Base-by-base conservation (phyloP, 345 rosid species). In the Litchi chinensis region DNA sequence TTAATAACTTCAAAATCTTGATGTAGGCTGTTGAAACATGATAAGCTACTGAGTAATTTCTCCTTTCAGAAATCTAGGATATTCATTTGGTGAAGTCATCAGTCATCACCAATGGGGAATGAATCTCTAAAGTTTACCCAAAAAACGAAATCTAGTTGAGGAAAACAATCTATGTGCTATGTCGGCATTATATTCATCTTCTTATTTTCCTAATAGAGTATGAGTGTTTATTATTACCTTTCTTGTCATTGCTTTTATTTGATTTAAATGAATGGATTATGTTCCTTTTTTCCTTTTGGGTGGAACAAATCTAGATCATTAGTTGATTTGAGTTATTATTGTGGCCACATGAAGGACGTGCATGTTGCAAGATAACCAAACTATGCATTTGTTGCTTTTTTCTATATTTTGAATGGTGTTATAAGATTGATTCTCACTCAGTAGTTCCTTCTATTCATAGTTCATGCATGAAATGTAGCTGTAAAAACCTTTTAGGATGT, bases 401-500 rank as follows among this genome's bases (percentile, higher is more conserved):
- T n/a, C 65, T 19, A 60, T 60, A 60, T 60, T 7, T 6, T 21
- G 21, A n/a, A 60, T 22, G 65, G 8, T 8, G 32, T 60, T 60
- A 43, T 62, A 41, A 62, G 24, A 43, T 74, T 62, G 59, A 74
- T 63, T 24, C 69, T 41, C 60, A 44, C 5, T 74, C 43, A 43
- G 21, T 12, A 4, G 37, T 12, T 48, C 59, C 24, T 26, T n/a
- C 15, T 16, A 18, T 26, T 44, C 12, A 8, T 63, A 48, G 43
- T 19, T 75, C 40, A 44, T 12, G 40, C 43, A 15, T 48, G 19
- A 64, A 32, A 15, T 22, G 9, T 43, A 24, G 19, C 18, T 48
- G 46, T 26, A 26, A 48, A 24, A 19, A 16, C n/a, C 26, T 44
- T 44, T 41, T 64, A 18, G 28, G 8, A 71, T 8, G 22, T 16